These are phyloP conservation scores for Erythrophleum fordii DNA, from an alignment of 306 rosid genomes.

Conservation along the genomic window DNA sequence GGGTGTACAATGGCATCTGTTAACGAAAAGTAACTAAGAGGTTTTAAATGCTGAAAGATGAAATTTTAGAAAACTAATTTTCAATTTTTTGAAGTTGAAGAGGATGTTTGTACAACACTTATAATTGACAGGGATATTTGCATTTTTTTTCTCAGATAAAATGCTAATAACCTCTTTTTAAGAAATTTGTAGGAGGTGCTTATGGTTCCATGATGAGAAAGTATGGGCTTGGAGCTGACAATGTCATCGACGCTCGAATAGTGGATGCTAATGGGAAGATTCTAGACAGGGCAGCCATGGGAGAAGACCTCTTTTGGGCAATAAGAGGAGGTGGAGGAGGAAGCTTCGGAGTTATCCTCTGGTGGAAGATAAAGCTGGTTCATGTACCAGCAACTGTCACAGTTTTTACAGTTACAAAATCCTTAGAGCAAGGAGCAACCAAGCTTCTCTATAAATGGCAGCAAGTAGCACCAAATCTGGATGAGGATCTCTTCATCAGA, in stretches of 20 bases:
- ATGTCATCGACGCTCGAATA: conserved; percentile 53
- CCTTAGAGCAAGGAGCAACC: conserved; percentile 37
- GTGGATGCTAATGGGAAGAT: conserved; percentile 49
- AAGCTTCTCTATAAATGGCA: conserved; percentile 60
- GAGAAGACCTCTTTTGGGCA: conserved; percentile 68
- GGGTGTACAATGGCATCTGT: too few species aligned
- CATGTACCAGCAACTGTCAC: conserved; percentile 48
- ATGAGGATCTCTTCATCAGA: conserved; percentile 64
- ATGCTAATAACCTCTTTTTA: too few species aligned
- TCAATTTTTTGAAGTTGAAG: too few species aligned
- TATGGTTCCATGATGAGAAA: conserved; percentile 53
- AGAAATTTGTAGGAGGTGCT: conserved; percentile 41
- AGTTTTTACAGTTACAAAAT: conserved; percentile 33
- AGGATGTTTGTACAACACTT: too few species aligned
- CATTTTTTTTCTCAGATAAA: too few species aligned
- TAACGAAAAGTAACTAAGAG: too few species aligned
- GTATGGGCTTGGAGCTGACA: conserved; percentile 56
- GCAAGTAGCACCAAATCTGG: conserved; percentile 60
- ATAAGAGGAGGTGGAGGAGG: conserved; percentile 70
- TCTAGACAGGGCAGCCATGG: conserved; percentile 49
- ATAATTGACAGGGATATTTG: too few species aligned
- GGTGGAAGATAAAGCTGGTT: conserved; percentile 57
- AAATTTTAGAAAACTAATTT: too few species aligned
- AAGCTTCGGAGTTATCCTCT: conserved; percentile 57
- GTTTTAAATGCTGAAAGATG: too few species aligned